Conservation (phyloP, 2,329 filamentous ascomycete genomes). For the Metarhizium rileyi region DNA sequence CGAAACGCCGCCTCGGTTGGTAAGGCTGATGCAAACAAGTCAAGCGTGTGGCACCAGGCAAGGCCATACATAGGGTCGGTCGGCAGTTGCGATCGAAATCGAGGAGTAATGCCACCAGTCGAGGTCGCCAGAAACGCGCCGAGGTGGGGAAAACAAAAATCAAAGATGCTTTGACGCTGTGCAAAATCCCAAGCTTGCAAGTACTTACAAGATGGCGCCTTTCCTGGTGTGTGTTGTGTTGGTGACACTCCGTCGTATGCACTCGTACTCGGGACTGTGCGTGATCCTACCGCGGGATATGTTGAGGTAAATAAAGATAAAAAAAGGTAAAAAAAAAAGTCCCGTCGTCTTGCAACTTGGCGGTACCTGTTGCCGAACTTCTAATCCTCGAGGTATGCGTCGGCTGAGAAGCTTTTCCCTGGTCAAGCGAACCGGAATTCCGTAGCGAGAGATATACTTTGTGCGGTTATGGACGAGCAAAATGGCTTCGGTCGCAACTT, state of each 20-base stretch:
- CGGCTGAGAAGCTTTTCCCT: neutral
- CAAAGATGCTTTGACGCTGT: neutral
- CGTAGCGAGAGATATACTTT: neutral
- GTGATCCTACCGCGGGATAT: no score
- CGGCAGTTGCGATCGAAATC: neutral
- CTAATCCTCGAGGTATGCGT: neutral
- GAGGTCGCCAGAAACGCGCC: neutral
- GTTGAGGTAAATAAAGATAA: no score
- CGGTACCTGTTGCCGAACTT: neutral
- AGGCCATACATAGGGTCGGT: neutral
- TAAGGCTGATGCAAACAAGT: slow-evolving; percentile 1
- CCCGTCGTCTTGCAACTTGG: neutral
- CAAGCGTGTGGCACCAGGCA: neutral
- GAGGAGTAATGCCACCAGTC: neutral
- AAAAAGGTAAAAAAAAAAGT: no score
- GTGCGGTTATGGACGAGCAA: neutral
- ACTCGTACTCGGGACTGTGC: neutral
- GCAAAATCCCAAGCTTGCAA: neutral
- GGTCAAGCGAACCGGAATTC: neutral
- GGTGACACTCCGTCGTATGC: neutral
- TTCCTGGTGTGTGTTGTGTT: neutral
- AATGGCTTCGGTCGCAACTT: neutral
- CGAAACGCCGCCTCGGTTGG: neutral
- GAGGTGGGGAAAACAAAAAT: neutral
- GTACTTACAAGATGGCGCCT: neutral